These are phyloP conservation scores for Fraxinus baroniana DNA, from an alignment of 305 asterid species.

Conservation along the genomic window DNA sequence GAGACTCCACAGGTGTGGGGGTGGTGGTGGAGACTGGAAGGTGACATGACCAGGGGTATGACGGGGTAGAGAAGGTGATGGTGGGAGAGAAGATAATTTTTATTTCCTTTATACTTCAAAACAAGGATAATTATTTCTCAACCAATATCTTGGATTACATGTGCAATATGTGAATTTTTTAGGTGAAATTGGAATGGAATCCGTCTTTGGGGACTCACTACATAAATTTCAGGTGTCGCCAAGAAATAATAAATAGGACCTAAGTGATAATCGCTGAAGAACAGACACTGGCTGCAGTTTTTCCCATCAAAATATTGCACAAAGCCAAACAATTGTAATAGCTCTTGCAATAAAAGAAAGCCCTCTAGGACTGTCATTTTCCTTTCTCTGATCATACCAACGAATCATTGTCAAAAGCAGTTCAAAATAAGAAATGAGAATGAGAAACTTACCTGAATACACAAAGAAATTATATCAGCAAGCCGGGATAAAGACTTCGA, in stretches of 20 bases:
- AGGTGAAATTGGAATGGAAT: not conserved
- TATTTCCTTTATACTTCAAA: not conserved
- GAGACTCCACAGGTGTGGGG: not conserved
- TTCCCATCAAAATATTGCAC: not conserved
- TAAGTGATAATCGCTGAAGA: not conserved
- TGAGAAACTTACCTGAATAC: constrained; percentile 66
- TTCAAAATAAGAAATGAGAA: not conserved
- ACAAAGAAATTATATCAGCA: constrained; percentile 85
- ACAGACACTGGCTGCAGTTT: not conserved
- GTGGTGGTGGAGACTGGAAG: not conserved
- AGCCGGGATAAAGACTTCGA: constrained; percentile 87
- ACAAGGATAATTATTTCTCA: not conserved
- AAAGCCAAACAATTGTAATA: not conserved
- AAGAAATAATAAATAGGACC: not conserved
- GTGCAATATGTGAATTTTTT: not conserved
- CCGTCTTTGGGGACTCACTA: not conserved
- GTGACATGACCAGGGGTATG: not conserved
- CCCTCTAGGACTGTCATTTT: not conserved
- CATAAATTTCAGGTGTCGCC: not conserved
- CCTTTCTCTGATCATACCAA: not conserved
- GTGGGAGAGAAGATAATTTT: not conserved
- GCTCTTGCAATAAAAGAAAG: not conserved
- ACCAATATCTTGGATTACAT: not conserved
- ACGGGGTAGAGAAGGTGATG: not conserved
- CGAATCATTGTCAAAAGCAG: not conserved